Percentiles rank a stretch among this genome's conserved stretches.
Evolutionary conservation across 2,329 filamentous ascomycete species (phyloP).

Genomic region (Talaromyces verruculosus): DNA sequence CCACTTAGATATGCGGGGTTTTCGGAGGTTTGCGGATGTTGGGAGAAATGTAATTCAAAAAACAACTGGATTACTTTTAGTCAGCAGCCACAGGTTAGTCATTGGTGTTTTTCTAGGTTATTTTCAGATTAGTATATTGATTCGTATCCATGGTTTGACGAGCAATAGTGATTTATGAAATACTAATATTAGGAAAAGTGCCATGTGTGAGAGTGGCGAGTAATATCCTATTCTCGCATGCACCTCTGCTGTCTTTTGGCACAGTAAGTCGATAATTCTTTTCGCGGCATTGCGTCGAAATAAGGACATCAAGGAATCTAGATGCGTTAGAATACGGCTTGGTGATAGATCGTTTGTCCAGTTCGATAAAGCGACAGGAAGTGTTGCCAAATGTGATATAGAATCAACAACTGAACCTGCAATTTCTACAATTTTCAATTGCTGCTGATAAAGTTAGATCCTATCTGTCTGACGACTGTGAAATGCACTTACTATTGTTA

Average conservation of each 20-base stretch:
- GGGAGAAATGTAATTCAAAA: neutral
- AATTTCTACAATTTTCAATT: slow-evolving; percentile 31
- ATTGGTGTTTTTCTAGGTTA: neutral
- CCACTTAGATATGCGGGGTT: neutral
- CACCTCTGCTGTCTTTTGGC: slow-evolving; percentile 29
- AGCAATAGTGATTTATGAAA: neutral
- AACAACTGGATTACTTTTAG: neutral
- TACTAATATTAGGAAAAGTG: neutral
- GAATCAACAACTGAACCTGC: slow-evolving; percentile 31
- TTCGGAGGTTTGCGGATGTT: slow-evolving; percentile 1
- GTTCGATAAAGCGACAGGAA: slow-evolving; percentile 21
- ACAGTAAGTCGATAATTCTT: slow-evolving; percentile 27
- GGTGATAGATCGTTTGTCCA: slow-evolving; percentile 25
- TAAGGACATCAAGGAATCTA: slow-evolving; percentile 28
- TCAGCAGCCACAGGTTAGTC: neutral
- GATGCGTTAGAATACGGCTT: slow-evolving; percentile 25
- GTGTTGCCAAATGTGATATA: slow-evolving; percentile 25
- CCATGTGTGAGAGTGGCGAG: neutral
- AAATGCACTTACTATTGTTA: slow-evolving; percentile 39
- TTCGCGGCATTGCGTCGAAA: slow-evolving; percentile 26
- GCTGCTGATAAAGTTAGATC: neutral
- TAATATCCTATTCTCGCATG: slow-evolving; percentile 14
- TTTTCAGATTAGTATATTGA: neutral
- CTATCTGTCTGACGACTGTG: neutral
- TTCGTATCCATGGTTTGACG: neutral